Evolutionary conservation across 108 stramenopile genomes (phyloP).

Genomic region (Parietichytrium sp.): DNA sequence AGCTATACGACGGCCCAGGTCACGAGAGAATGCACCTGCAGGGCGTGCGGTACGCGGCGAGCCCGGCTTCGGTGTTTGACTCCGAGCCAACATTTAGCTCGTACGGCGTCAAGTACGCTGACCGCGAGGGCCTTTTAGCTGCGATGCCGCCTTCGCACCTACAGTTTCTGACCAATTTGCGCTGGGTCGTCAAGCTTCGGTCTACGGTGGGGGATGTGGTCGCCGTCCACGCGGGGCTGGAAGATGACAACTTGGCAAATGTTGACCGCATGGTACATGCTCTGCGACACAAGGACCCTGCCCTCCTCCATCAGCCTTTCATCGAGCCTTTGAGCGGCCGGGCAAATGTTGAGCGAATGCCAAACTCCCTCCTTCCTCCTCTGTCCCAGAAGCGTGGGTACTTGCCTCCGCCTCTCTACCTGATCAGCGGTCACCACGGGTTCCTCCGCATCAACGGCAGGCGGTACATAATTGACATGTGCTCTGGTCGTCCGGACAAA

Average conservation of each 20-base stretch:
- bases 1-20: background rate
- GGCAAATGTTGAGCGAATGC: constrained; percentile 31
- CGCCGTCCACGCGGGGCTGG: constrained; percentile 23
- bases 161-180: background rate
- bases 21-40: constrained; percentile 14
- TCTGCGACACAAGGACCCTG: background rate
- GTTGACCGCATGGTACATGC: background rate
- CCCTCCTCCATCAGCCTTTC: background rate
- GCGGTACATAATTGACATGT: background rate
- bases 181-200: constrained; percentile 13
- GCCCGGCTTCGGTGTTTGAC: background rate
- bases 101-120: constrained; percentile 5
- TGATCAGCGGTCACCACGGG: constrained; percentile 19
- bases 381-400: too few species aligned
- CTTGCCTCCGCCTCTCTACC: constrained; percentile 15
- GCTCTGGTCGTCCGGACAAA: background rate
- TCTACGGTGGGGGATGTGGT: background rate
- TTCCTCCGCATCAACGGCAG: constrained; percentile 5
- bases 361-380: background rate
- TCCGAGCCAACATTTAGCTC: constrained; percentile 13
- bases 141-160: constrained; percentile 8
- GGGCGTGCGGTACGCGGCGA: constrained; percentile 27
- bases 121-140: background rate
- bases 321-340: background rate
- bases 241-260: background rate